Conservation (phyloP, 257 asterid species). For the Avicennia marina region DNA sequence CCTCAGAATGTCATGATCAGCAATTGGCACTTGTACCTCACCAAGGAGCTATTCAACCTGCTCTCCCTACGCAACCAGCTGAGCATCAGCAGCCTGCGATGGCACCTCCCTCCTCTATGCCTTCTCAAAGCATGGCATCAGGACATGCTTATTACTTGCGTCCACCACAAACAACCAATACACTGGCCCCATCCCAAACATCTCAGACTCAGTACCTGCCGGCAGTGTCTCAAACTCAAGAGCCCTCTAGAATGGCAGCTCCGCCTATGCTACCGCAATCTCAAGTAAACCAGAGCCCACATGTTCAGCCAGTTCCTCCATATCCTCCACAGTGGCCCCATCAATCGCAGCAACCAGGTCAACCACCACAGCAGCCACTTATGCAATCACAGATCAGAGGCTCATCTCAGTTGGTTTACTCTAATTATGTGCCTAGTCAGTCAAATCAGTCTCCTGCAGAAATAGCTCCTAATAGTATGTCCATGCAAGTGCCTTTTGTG, state of each 20-base stretch:
- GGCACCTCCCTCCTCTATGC: slow-evolving; percentile 56
- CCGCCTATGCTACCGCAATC: slow-evolving; percentile 51
- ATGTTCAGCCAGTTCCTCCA: slow-evolving; percentile 43
- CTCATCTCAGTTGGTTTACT: slow-evolving; percentile 57
- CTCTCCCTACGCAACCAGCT: slow-evolving; percentile 36
- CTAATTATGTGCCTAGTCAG: slow-evolving; percentile 52
- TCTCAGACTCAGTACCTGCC: slow-evolving; percentile 58
- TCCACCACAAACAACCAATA: slow-evolving; percentile 42
- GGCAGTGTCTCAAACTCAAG: slow-evolving; percentile 60
- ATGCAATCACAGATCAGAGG: slow-evolving; percentile 66
- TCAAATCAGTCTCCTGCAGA: slow-evolving; percentile 58
- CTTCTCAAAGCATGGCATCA: slow-evolving; percentile 51
- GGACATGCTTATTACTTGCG: slow-evolving; percentile 53
- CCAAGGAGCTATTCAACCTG: slow-evolving; percentile 52
- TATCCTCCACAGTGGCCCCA: slow-evolving; percentile 83
- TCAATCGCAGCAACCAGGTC: slow-evolving; percentile 45
- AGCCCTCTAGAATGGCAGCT: slow-evolving; percentile 33
- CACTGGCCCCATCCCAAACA: slow-evolving; percentile 33
- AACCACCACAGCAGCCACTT: slow-evolving; percentile 40
- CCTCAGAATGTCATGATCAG: slow-evolving; percentile 50
- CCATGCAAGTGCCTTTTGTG: slow-evolving; percentile 57
- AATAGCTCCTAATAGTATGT: slow-evolving; percentile 57
- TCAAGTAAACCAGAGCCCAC: slow-evolving; percentile 58
- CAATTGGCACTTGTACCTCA: slow-evolving; percentile 90
- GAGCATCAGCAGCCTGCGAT: slow-evolving; percentile 62